These are phyloP conservation scores for Candida fluviatilis DNA, from an alignment of 805 yeast genomes.

Conservation along the genomic window DNA sequence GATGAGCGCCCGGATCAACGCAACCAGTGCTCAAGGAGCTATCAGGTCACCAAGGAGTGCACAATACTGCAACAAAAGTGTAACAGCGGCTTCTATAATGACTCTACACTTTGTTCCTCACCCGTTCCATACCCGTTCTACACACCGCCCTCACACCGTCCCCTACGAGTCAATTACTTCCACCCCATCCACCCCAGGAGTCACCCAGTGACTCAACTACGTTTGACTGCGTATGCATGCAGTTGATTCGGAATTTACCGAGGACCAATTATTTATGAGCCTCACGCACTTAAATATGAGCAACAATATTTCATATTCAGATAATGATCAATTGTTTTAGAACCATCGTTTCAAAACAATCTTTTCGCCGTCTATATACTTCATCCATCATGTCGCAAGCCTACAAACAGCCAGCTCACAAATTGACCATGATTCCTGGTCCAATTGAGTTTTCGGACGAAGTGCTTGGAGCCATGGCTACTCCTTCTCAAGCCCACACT, in stretches of 20 bases:
- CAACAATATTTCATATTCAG: not conserved
- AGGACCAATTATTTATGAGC: not conserved
- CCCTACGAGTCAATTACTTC: no score
- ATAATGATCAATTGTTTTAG: not conserved
- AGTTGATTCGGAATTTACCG: slow-evolving; percentile 1
- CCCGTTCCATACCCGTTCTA: no score
- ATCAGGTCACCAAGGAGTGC: no score
- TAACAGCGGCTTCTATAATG: no score
- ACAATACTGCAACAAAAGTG: no score
- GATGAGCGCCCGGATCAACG: no score
- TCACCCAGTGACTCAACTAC: no score
- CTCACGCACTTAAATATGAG: not conserved
- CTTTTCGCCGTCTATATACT: not conserved
- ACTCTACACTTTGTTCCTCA: no score
- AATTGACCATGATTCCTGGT: slow-evolving; percentile 70
- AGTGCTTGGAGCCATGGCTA: slow-evolving; percentile 75
- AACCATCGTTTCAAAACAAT: not conserved
- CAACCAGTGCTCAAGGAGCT: no score
- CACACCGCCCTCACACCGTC: no score
- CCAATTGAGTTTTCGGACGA: slow-evolving; percentile 80
- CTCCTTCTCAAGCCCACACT: slow-evolving; percentile 87
- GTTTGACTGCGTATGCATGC: no score
- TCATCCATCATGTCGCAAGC: slow-evolving; percentile 1
- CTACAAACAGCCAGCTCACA: slow-evolving; percentile 36
- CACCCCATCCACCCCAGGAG: no score